phyloP scores from a whole-genome alignment of 208 protist species.

The Vickermania ingenoplastis region DNA sequence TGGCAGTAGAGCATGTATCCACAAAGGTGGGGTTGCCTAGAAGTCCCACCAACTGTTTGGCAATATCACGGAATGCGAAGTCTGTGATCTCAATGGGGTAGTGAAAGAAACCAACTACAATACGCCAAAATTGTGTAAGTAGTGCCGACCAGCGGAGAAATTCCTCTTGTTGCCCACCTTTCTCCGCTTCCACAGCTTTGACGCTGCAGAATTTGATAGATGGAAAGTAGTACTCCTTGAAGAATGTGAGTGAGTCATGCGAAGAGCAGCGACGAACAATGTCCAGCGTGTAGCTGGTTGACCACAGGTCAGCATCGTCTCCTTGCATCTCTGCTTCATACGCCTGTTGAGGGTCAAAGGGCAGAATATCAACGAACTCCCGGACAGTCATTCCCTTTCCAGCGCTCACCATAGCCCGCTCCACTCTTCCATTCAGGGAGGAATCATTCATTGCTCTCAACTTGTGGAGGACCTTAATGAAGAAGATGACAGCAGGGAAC shows the following conservation, averaged over 20 bases:
- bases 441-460: constrained; percentile 68
- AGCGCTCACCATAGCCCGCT: constrained; percentile 57
- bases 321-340: constrained; percentile 36
- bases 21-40: constrained; percentile 40
- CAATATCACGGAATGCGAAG: constrained; percentile 65
- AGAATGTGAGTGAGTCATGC: constrained; percentile 78
- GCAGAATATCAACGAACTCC: constrained; percentile 61
- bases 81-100: constrained; percentile 61
- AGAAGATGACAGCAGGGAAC: constrained; percentile 52
- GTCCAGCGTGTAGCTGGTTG: constrained; percentile 68
- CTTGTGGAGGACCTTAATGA: constrained; percentile 82
- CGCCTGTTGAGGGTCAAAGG: constrained; percentile 57
- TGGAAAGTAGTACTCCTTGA: constrained; percentile 70
- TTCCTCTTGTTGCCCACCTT: constrained; percentile 30
- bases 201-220: constrained; percentile 58
- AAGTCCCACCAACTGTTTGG: constrained; percentile 73
- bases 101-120: constrained; percentile 72
- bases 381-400: constrained; percentile 67
- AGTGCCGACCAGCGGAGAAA: constrained; percentile 55
- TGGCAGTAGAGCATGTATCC: constrained; percentile 59
- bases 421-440: constrained; percentile 61
- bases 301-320: constrained; percentile 23
- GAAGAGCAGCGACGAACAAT: constrained; percentile 60
- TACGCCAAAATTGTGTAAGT: constrained; percentile 67
- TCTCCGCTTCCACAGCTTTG: constrained; percentile 39